A percentile compares a stretch with the other conserved stretches of the same genome.
These are phyloP conservation scores for Ganoderma lucidum DNA, from an alignment of 1,284 basidiomycete species.

Conservation along the genomic window DNA sequence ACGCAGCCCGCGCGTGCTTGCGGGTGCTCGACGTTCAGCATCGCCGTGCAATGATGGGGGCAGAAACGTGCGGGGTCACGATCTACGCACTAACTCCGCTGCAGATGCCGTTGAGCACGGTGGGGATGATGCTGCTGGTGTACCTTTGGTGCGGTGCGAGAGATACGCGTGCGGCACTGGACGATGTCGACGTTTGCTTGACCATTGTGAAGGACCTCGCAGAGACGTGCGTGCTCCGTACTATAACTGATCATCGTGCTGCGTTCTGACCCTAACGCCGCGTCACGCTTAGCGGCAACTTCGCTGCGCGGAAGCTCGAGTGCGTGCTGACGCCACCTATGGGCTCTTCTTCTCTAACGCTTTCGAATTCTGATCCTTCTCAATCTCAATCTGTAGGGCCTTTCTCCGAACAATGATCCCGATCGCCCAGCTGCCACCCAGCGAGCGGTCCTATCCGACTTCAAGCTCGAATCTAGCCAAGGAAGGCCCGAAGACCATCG, in stretches of 20 bases:
- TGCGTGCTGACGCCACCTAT: background rate
- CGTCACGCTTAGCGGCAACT: background rate
- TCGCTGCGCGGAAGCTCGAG: slow-evolving; percentile 8
- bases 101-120: slow-evolving; percentile 58
- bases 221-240: slow-evolving; percentile 42
- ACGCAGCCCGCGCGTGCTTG: slow-evolving; percentile 81
- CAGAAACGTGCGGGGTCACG: background rate
- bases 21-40: slow-evolving; percentile 72
- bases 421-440: background rate
- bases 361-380: background rate
- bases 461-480: background rate
- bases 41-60: slow-evolving; percentile 39
- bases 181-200: slow-evolving; percentile 73
- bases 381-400: background rate
- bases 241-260: no score
- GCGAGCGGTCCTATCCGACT: background rate
- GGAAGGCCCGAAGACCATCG: slow-evolving; percentile 5
- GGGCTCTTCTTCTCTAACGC: background rate
- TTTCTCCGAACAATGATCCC: slow-evolving; percentile 1
- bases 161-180: slow-evolving; percentile 63
- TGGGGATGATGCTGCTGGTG: slow-evolving; percentile 69
- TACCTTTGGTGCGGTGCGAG: slow-evolving; percentile 69
- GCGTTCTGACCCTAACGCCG: background rate
- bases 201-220: slow-evolving; percentile 59
- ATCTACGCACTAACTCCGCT: slow-evolving; percentile 29